Evolutionary conservation across 305 asterid species (phyloP), one percentile per base, ranked within the genome.

Genomic region (Fraxinus albicans): DNA sequence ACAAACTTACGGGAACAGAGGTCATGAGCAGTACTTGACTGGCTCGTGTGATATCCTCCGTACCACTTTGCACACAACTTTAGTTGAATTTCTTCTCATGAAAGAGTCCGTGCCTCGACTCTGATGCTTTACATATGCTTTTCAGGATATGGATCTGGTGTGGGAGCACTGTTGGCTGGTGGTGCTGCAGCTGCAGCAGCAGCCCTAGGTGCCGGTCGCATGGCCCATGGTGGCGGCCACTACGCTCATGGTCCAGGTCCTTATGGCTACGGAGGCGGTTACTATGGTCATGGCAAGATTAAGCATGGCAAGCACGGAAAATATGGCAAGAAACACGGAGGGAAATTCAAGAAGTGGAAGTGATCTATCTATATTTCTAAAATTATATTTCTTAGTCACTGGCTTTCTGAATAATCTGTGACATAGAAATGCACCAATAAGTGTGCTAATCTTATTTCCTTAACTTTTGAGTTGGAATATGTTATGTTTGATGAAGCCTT

Each of bases 321-420:
- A 33, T 19, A 13, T 50, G 91, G 89, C 34, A 87, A 60, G 81
- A 23, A 23, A 70, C 42, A 70, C 10, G 76, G 91, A 79, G 90
- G 88, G n/a, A 90, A 87, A 85, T 88, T 84, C 90, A 84, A 86
- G 89, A 89, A 89, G 86, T 89, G 92, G 91, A 90, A 90, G 90
- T 90, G 72, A 87, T 70, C 67, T 35, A 65, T 15, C 3, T 13
- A 29, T 13, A 4, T 70, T 35, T 65, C 73, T 65, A 23, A 6
- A n/a, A 13, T 0, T 13, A 13, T 70, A 5, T 70, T 10, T 70
- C 42, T 31, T 31, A 5, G 10, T 70, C 76, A 70, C 76, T 70
- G 76, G 23, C 42, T 31, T 10, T 15, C 17, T 31, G 76, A 70
- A 70, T 70, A 70, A 70, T 70, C 42, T 13, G 76, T 70, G 42